These are phyloP conservation scores for Taphrina wiesneri DNA, from an alignment of 1,139 yeast species.

Conservation along the genomic window DNA sequence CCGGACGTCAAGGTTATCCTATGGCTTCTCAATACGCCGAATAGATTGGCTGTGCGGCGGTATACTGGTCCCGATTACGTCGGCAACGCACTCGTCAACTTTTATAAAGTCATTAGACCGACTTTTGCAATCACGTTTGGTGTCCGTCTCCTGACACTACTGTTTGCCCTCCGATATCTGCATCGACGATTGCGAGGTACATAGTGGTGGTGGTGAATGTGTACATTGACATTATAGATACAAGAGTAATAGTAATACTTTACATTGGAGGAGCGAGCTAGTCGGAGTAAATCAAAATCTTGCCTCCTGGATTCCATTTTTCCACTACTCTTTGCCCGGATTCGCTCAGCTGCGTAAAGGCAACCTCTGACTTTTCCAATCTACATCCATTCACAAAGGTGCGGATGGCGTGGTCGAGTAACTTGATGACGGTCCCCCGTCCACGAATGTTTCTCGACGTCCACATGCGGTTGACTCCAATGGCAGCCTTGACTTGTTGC, in stretches of 20 bases:
- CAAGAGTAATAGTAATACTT: background rate
- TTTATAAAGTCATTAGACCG: constrained; percentile 3
- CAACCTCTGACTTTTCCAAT: background rate
- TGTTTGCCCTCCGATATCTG: background rate
- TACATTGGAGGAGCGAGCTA: background rate
- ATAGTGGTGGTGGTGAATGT: background rate
- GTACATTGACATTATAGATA: background rate
- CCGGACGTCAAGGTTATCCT: constrained; percentile 6
- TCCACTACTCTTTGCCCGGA: constrained; percentile 13
- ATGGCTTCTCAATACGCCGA: constrained; percentile 5
- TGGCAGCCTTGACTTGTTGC: background rate
- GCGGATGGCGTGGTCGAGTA: constrained; percentile 6
- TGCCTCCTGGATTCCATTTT: background rate
- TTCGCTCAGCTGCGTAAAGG: constrained; percentile 29
- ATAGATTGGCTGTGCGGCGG: background rate
- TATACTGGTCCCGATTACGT: constrained; percentile 10
- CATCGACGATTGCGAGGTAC: background rate
- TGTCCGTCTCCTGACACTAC: background rate
- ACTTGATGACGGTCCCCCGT: constrained; percentile 1
- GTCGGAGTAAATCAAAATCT: constrained; percentile 10
- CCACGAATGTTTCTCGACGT: constrained; percentile 10
- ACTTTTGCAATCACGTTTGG: background rate
- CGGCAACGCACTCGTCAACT: constrained; percentile 11
- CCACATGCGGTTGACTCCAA: constrained; percentile 32
- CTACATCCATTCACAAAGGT: constrained; percentile 6